phyloP scores from a whole-genome alignment of 768 basidiomycete species.

The Leccinum fibrillosum region DNA sequence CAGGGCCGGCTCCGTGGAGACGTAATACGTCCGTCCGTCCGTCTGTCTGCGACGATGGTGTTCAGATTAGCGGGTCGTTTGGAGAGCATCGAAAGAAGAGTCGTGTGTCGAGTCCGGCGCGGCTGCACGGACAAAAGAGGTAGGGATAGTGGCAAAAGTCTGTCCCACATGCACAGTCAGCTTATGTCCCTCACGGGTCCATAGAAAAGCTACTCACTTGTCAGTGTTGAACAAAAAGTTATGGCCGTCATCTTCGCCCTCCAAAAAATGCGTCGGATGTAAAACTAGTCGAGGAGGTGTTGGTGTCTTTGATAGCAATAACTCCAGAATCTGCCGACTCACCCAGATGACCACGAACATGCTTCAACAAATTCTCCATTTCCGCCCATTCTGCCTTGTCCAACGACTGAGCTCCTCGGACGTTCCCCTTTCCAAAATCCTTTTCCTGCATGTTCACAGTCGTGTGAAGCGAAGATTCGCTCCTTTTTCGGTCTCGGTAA shows the following conservation, averaged over 20 bases:
- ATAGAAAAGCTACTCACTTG: slow-evolving; percentile 40
- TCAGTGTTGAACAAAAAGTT: slow-evolving; percentile 95
- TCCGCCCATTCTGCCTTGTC: slow-evolving; percentile 81
- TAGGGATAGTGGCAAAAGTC: slow-evolving; percentile 50
- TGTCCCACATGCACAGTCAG: slow-evolving; percentile 10
- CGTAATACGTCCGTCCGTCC: slow-evolving; percentile 67
- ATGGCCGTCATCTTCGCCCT: slow-evolving; percentile 87
- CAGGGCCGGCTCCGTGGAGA: slow-evolving; percentile 81
- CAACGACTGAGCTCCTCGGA: slow-evolving; percentile 64
- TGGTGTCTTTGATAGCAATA: background rate
- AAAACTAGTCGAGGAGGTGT: slow-evolving; percentile 51
- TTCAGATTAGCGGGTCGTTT: slow-evolving; percentile 67
- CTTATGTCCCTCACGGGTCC: background rate
- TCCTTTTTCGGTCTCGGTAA: slow-evolving; percentile 18
- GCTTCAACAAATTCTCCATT: slow-evolving; percentile 80
- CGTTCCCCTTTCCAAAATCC: slow-evolving; percentile 32
- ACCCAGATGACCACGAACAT: slow-evolving; percentile 88
- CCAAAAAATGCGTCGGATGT: slow-evolving; percentile 83
- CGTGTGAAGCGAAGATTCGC: slow-evolving; percentile 16
- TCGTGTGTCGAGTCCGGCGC: slow-evolving; percentile 77
- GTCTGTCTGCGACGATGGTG: slow-evolving; percentile 71
- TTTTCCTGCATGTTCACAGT: slow-evolving; percentile 36
- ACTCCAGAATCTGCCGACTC: slow-evolving; percentile 19
- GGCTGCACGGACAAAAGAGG: slow-evolving; percentile 36
- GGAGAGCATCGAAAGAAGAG: slow-evolving; percentile 76